These are phyloP conservation scores for Blastobotrys illinoisensis DNA, from an alignment of 1,139 yeast species.

Conservation along the genomic window DNA sequence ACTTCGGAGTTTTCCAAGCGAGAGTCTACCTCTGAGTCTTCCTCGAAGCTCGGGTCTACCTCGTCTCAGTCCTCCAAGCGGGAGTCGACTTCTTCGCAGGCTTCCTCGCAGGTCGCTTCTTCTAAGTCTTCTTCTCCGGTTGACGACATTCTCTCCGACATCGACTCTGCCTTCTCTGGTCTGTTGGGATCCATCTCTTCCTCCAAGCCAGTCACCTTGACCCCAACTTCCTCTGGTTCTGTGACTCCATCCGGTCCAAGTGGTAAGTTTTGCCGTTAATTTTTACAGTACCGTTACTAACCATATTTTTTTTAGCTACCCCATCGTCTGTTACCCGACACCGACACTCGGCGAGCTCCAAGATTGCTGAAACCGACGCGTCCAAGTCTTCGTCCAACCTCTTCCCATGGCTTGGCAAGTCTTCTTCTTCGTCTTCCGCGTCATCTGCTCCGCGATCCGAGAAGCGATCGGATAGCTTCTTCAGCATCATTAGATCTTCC, in stretches of 20 bases:
- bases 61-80: background rate
- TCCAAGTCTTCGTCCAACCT: background rate
- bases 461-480: background rate
- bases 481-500: background rate
- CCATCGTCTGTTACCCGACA: background rate
- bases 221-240: constrained; percentile 8
- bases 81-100: background rate
- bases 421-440: background rate
- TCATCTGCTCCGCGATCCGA: constrained; percentile 1
- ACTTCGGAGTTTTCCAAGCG: background rate
- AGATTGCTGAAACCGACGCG: background rate
- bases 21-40: background rate
- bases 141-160: constrained; percentile 19
- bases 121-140: background rate
- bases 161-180: constrained; percentile 26
- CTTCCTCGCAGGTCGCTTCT: background rate
- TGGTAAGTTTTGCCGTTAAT: constrained; percentile 4
- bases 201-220: constrained; percentile 18
- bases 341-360: background rate
- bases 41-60: background rate
- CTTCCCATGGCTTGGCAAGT: background rate
- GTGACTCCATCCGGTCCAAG: constrained; percentile 1
- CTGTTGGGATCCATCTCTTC: constrained; percentile 19
- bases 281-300: background rate
- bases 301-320: background rate